phyloP scores from a whole-genome alignment of 805 yeast species.

The Yarrowia bubula region DNA sequence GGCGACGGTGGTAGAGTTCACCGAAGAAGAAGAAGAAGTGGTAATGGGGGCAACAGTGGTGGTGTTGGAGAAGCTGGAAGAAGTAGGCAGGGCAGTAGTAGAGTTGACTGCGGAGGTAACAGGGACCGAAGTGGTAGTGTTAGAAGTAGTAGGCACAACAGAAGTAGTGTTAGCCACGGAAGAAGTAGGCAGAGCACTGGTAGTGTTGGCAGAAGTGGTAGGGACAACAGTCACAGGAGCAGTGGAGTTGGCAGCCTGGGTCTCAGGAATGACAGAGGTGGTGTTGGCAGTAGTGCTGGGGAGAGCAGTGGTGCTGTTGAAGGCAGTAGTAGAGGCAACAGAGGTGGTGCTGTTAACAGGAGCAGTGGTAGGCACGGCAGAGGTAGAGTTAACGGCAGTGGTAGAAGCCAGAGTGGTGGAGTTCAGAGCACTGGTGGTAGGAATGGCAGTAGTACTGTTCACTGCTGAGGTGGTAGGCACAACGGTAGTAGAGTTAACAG shows the following conservation, averaged over 20 bases:
- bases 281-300: neutral
- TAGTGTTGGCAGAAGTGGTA: neutral
- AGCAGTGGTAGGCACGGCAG: neutral
- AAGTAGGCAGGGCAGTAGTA: neutral
- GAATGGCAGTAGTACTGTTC: neutral
- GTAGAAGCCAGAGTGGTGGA: neutral
- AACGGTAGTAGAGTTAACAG: neutral
- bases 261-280: neutral
- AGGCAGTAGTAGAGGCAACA: neutral
- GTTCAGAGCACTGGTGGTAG: neutral
- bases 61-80: neutral
- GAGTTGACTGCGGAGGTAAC: neutral
- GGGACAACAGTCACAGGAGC: neutral
- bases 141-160: neutral
- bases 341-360: neutral
- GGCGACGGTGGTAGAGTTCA: neutral
- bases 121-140: slow-evolving; percentile 2
- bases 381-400: neutral
- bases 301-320: neutral
- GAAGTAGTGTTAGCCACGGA: neutral
- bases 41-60: neutral
- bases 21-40: neutral
- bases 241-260: neutral
- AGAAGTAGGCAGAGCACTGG: neutral
- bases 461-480: neutral